phyloP scores from a whole-genome alignment of 106 monocot genomes.

The Acanthochlamys bracteata region DNA sequence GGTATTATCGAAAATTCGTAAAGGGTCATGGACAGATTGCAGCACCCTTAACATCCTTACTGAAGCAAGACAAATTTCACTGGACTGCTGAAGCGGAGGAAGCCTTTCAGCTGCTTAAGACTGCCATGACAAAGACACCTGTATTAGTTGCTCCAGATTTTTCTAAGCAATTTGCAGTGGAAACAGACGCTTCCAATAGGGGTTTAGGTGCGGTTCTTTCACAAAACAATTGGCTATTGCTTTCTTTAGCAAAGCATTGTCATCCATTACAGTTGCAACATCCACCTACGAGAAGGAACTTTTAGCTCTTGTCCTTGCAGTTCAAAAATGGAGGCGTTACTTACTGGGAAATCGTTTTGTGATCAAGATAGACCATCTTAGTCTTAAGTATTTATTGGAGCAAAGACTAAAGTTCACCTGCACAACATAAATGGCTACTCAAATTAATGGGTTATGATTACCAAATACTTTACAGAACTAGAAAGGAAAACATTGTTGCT shows the following conservation, averaged over 20 bases:
- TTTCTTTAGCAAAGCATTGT: neutral
- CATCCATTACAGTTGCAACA: too few relatives aligned
- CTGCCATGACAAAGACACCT: neutral
- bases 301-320: neutral
- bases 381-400: neutral
- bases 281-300: slow-evolving; percentile 6
- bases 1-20: slow-evolving; percentile 3
- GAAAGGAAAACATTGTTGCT: neutral
- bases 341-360: neutral
- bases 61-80: neutral
- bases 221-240: slow-evolving; percentile 3
- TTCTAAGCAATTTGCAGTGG: neutral
- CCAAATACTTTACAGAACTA: neutral
- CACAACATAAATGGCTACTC: neutral
- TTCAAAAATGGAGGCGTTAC: neutral
- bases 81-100: neutral
- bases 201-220: neutral
- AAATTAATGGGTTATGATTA: slow-evolving; percentile 8
- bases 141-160: neutral
- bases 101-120: neutral
- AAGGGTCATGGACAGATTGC: neutral
- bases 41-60: neutral
- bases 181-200: neutral
- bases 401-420: neutral
- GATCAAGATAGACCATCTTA: slow-evolving; percentile 6